Evolutionary conservation across 176 grass and related monocot genomes (phyloP), one percentile per base, ranked within the genome.

Genomic region (Saccharum officinarum): DNA sequence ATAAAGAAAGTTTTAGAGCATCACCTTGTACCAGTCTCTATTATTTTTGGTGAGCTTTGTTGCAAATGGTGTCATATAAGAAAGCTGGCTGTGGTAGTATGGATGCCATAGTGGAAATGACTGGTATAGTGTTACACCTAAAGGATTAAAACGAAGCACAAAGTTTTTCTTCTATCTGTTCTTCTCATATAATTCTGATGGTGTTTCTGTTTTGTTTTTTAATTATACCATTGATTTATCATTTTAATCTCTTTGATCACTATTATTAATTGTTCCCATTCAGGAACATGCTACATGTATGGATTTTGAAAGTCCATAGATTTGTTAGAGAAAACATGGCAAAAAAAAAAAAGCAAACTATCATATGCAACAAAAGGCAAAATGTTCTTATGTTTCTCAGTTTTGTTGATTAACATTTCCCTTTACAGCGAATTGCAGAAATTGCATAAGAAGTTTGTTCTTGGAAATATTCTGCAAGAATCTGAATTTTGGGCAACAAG

Each of bases 401-500:
- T 45, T 22, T 62, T 39, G 12, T 73, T 94, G 36, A 79, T 40
- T 49, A n/a, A 31, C 60, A 30, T 75, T 52, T 85, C 59, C 67
- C 37, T 75, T 83, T 78, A 34, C 91, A 95, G 93, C 79, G 93
- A 95, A 88, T 83, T 95, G 74, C 96, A 95, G 87, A 98, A 93
- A 82, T 83, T 98, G 69, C 96, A 98, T 83, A 98, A 89, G 78
- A 92, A 98, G 82, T 93, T 98, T 71, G 96, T 98, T 83, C 80
- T 95, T 82, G 86, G 96, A 37, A 89, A 91, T 74, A 77, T 98
- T 64, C 82, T 98, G 67, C 92, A 88, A 42, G 95, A 98, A 64
- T 87, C 91, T 85, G 95, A 98, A 82, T 98, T 98, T 95, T 98
- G 95, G 95, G 91, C 93, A 62, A 93, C 95, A 78, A 92, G 95